Base-by-base conservation (phyloP, 257 asterid genomes). In the Marsdenia floribunda region DNA sequence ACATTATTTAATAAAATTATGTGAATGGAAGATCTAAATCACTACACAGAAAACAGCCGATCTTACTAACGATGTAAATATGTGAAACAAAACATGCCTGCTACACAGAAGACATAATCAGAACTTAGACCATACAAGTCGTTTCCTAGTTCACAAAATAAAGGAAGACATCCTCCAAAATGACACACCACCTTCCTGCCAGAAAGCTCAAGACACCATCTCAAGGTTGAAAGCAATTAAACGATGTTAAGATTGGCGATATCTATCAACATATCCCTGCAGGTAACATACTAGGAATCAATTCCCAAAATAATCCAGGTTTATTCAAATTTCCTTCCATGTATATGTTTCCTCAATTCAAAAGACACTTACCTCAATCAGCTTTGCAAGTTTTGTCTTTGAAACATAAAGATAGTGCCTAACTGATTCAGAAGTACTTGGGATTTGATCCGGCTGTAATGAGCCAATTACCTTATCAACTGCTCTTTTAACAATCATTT, bases 191-290 rank as follows among this genome's bases (percentile, higher is more conserved):
- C 61, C 64, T 75, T 73, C 83, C 76, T 40, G 40, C 29, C 53
- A 24, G 54, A 35, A 65, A 68, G 73, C 61, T 57, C 73, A 44
- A 38, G 40, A 29, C 75, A 75, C 5, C 40, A 33, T 70, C 71
- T 16, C 42, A 64, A 63, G 68, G 68, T 53, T 70, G 58, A 42
- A 74, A 69, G 77, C 79, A 60, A 73, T 70, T 77, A 26, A 67
- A 83, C 82, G 67, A 10, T 5, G 60, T 37, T 10, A 33, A 63
- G 52, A 21, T 69, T 64, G 60, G 64, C 75, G 68, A 44, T 90
- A 86, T 77, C 82, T 90, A 42, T 73, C 88, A 65, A 94, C 84
- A 59, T 94, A 90, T 1, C 85, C 99, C 99, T 94, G 98, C 96
- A 92, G 81, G 67, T 38, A 78, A 78, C 67, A 77, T 73, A 80